Evolutionary conservation across 306 rosid species (phyloP), one percentile per base, ranked within the genome.

Genomic region (Sphenostylis stenocarpa): DNA sequence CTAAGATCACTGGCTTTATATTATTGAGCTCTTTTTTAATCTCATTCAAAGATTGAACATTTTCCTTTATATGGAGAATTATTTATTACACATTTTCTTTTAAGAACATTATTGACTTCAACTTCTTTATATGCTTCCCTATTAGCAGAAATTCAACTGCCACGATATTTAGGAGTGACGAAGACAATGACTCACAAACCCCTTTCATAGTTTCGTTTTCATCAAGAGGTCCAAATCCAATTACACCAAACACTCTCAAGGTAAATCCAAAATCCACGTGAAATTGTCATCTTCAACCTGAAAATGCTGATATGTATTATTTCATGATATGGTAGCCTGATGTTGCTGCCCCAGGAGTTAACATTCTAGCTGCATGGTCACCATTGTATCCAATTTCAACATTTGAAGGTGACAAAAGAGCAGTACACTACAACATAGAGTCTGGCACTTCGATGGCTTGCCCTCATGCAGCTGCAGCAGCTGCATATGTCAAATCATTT

Each of bases 381-480:
- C 79, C 80, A 7, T 1, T 33, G 0, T 0, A 19, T 1, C 31
- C 88, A 3, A 4, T 73, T 39, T 43, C 91, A 1, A 4, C 0
- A 0, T 0, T 15, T 21, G 1, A 8, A 63, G 72, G 24, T 6
- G 91, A 86, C 63, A 39, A 73, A 0, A 86, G 88, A 82, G 1
- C 0, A 55, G 0, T 13, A 0, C 2, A 16, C 0, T 88, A 13
- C n/a, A 60, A 80, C 1, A 12, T 86, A 2, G 2, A 7, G 0
- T 75, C 84, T 0, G 89, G 89, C 15, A 83, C 91, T 38, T 89
- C 93, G 66, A 85, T 89, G 93, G 78, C 93, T 0, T 87, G 89
- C 16, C 93, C 87, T 26, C 93, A 89, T 81, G 85, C 58, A 6
- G 3, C 85, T 0, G 88, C 31, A 0, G 81, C 55, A 1, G 92